Conservation (phyloP, 768 basidiomycete species). For the Tulasnella calospora region DNA sequence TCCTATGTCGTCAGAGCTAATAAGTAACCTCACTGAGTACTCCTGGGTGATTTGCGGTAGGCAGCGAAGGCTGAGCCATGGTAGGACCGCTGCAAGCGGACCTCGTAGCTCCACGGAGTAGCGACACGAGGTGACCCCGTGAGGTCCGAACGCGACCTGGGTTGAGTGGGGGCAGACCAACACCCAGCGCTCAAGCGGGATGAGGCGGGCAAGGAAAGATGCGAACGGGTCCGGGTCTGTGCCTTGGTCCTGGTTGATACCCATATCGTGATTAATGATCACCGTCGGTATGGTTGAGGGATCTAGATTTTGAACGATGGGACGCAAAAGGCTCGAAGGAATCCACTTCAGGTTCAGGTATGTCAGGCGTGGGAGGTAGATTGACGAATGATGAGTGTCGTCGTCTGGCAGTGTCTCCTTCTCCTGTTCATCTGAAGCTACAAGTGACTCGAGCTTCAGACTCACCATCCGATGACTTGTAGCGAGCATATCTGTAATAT, state of each 20-base stretch:
- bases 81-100: not conserved
- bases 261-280: not conserved
- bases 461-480: not conserved
- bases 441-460: not conserved
- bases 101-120: not conserved
- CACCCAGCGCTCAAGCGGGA: not conserved
- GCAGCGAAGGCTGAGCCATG: not conserved
- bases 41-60: not conserved
- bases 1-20: not conserved
- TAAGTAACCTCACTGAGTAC: not conserved
- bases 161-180: not conserved
- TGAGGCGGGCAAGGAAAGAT: not conserved
- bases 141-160: not conserved
- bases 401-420: not conserved
- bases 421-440: not conserved
- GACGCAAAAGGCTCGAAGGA: not conserved
- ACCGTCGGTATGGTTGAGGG: not conserved
- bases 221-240: not conserved
- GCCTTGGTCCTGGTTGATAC: not conserved
- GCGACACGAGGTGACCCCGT: not conserved
- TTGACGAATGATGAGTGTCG: not conserved
- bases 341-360: not conserved
- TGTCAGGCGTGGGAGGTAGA: not conserved
- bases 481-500: not conserved
- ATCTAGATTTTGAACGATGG: not conserved